These are phyloP conservation scores for Coprinopsis sp. DNA, from an alignment of 768 basidiomycete genomes.

Conservation along the genomic window DNA sequence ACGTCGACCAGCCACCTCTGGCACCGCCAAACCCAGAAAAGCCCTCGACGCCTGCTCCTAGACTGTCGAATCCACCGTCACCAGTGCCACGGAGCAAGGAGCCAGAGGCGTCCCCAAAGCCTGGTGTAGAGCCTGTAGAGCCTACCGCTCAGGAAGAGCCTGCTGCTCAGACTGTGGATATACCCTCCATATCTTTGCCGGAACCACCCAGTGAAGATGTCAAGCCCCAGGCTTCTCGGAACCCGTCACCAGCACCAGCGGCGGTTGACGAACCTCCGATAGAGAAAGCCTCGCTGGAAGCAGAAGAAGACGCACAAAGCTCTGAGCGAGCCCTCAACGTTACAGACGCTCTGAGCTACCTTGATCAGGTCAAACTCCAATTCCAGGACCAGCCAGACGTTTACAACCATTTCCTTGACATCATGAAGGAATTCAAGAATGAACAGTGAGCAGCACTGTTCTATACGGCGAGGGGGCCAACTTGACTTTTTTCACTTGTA, in stretches of 20 bases:
- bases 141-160: conserved; percentile 4
- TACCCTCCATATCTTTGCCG: too few relatives aligned
- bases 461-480: neutral
- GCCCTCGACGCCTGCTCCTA: conserved; percentile 4
- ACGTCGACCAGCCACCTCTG: conserved; percentile 9
- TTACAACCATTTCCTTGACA: conserved; percentile 91
- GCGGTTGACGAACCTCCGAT: conserved; percentile 15
- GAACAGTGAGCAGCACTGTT: conserved; percentile 80
- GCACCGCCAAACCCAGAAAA: neutral
- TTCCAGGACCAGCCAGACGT: conserved; percentile 92
- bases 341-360: conserved; percentile 87
- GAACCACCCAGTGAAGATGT: too few relatives aligned
- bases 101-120: conserved; percentile 7
- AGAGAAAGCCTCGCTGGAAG: conserved; percentile 23
- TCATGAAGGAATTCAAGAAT: conserved; percentile 99
- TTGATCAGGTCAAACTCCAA: conserved; percentile 89
- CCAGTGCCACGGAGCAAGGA: conserved; percentile 6
- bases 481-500: conserved; percentile 24
- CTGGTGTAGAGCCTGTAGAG: neutral
- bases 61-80: conserved; percentile 3
- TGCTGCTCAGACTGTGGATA: neutral
- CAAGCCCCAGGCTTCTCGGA: conserved; percentile 6
- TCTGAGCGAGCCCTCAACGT: conserved; percentile 77
- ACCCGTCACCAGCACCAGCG: conserved; percentile 9
- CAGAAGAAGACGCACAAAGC: conserved; percentile 24